Evolutionary conservation across 108 stramenopile species (phyloP), one percentile per base, ranked within the genome.

Genomic region (Cylindrotheca fusiformis): DNA sequence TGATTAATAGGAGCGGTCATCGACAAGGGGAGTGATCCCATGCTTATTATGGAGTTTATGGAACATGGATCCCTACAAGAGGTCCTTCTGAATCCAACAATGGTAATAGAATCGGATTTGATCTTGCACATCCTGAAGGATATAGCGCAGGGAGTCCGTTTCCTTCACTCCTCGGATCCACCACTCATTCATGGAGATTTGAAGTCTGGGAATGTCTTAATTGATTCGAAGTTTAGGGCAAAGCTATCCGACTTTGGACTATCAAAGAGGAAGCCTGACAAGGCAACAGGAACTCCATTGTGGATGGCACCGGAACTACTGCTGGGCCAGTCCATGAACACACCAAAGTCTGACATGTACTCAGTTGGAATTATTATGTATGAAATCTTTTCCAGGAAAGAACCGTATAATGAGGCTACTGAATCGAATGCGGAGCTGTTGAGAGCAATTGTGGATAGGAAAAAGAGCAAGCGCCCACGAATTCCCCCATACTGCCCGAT

Each of bases 271-370:
- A 67, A 61, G 32, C 44, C 31, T 14, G 46, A 32, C 25, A 44
- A 41, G 8, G 72, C 72, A n/a, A 36, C 50, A 8, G 74, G 74
- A 5, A 75, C 74, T 21, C 74, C 74, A n/a, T 75, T 58, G 23
- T 75, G 74, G 74, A 98, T 98, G 97, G 91, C 89, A 0, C 96
- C 95, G 1, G 96, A 93, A 62, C 58, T 87, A 10, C 48, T 87
- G 28, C 33, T 63, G 1, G 77, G 75, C n/a, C 69, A 84, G 50
- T 56, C 61, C 10, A 23, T 31, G 4, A 83, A 87, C 57, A 77
- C 78, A 2, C 12, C 78, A 1, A 67, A 61, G 19, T 74, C 75
- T 4, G 86, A 87, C 58, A 79, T 87, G 12, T 87, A 87, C 60
- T 65, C 80, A 23, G 75, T 83, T 48, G 82, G 81, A 4, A 79